phyloP scores from a whole-genome alignment of 306 rosid species.

The Cucurbita ficifolia region DNA sequence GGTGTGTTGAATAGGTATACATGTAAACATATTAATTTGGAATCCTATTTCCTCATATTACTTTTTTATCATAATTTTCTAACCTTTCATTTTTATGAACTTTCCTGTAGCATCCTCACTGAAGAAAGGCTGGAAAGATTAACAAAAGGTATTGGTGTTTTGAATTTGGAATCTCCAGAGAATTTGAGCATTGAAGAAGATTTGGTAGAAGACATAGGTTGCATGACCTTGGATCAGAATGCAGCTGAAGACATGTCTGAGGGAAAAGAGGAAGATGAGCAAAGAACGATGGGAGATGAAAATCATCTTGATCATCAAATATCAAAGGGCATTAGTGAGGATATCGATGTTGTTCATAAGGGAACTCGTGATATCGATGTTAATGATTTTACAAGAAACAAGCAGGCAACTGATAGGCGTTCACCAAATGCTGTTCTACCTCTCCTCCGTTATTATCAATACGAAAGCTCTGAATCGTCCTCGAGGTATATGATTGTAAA shows the following conservation, averaged over 20 bases:
- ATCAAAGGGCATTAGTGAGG: constrained; percentile 13
- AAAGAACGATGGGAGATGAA: constrained; percentile 18
- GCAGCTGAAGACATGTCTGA: constrained; percentile 24
- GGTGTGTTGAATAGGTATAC: constrained; percentile 76
- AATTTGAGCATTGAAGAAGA: constrained; percentile 17
- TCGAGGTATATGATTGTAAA: constrained; percentile 44
- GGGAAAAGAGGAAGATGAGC: constrained; percentile 23
- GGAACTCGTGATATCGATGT: constrained; percentile 42
- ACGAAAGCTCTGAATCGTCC: constrained; percentile 97
- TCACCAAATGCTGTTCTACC: constrained; percentile 76
- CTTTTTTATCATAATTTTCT: background rate
- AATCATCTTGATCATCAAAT: constrained; percentile 23
- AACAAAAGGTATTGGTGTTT: constrained; percentile 46
- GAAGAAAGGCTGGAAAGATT: constrained; percentile 91
- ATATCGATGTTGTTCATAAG: constrained; percentile 14
- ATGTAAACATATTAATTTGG: background rate
- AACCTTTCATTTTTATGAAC: constrained; percentile 6
- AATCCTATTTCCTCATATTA: background rate
- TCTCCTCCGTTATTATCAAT: constrained; percentile 67
- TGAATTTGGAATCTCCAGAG: constrained; percentile 40
- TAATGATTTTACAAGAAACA: constrained; percentile 42
- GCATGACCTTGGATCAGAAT: constrained; percentile 20
- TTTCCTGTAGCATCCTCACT: constrained; percentile 70
- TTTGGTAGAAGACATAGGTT: constrained; percentile 29
- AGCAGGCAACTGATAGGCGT: constrained; percentile 53